Base-by-base conservation (phyloP, 73 alveolate species). In the Paramecium primaurelia region DNA sequence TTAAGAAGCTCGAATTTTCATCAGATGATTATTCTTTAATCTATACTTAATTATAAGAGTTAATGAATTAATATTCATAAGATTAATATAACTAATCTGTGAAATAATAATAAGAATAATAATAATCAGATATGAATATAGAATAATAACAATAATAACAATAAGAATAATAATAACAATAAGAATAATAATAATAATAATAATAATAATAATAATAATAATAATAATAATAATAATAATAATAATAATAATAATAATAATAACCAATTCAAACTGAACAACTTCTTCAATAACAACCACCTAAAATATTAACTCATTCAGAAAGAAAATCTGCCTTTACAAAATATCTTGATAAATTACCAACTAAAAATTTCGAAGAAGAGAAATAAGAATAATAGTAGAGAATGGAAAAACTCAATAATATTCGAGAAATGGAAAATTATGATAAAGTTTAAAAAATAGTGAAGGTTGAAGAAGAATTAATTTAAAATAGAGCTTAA, bases 311-410 rank as follows among this genome's bases (percentile, higher is more conserved):
- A 54, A n/a, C 34, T 3, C 84, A 64, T 34, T 34, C 42, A 28
- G 84, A 64, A 64, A 40, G 84, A 64, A 64, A 64, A 64, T 64
- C 84, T 32, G 84, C 84, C 0, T 73, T 73, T 37, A 73, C 40
- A 2, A 73, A 73, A 73, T 34, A 73, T 73, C 47, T 73, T 73
- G 87, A 73, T 37, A 73, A 73, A 73, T 16, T 73, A 38, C 87
- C 87, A 20, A 73, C 87, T 22, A 73, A 73, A 40, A 73, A 34
- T 14, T 73, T 73, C 32, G 87, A 73, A n/a, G 87, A 73, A 34
- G 84, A 64, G 26, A 64, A 64, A 34, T 64, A 32, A 12, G 84
- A 64, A 64, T 64, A 64, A 64, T 34, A 7, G 3, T 7, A 64
- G 12, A 64, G 49, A 28, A 28, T 64, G 84, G 84, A 64, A 64